Evolutionary conservation across 1,284 basidiomycete genomes (phyloP), one percentile per base, ranked within the genome.

Genomic region (Tilletia caries): DNA sequence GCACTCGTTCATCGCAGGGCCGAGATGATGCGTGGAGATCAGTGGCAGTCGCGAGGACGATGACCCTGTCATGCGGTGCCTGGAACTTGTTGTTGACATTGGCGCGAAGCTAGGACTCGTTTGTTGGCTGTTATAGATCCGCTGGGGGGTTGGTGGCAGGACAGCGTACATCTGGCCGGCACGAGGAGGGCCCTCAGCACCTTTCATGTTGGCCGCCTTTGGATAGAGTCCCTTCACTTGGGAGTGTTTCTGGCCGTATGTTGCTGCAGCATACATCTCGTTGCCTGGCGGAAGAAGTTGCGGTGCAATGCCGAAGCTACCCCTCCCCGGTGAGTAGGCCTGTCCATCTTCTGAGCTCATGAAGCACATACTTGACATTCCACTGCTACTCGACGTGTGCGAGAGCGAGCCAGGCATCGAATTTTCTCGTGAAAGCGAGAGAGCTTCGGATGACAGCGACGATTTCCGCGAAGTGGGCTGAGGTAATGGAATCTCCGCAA

Each of bases 371-470:
- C 58, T 62, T 10, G 58, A 29, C 20, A 29, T 62, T 3, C 58
- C 58, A 23, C 58, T 62, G 32, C 58, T 62, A 37, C 29, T 34
- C 58, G 58, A 62, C 3, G 58, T 34, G 20, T 34, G 29, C 13
- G 58, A 62, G 20, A 62, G 58, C 13, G 58, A 62, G 32, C 58
- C 58, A 18, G 58, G 58, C 58, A 62, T 37, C 4, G 72, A 73
- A 48, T 58, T 66, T 25, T 73, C 69, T 44, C 73, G 71, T n/a
- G 70, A 75, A 41, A 67, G 32, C 5, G 71, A 67, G 67, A 70
- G 71, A 4, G 34, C 68, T 3, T 58, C 64, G 3, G 65, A 29
- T 15, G 73, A 72, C 32, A 68, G 64, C 52, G 58, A 62, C 20
- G 58, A n/a, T 18, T 62, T 34, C 4, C 58, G 58, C 12, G 48